A percentile compares a stretch with the other conserved stretches of the same genome.
phyloP scores from a whole-genome alignment of 306 rosid species.

The Citrullus amarus region DNA sequence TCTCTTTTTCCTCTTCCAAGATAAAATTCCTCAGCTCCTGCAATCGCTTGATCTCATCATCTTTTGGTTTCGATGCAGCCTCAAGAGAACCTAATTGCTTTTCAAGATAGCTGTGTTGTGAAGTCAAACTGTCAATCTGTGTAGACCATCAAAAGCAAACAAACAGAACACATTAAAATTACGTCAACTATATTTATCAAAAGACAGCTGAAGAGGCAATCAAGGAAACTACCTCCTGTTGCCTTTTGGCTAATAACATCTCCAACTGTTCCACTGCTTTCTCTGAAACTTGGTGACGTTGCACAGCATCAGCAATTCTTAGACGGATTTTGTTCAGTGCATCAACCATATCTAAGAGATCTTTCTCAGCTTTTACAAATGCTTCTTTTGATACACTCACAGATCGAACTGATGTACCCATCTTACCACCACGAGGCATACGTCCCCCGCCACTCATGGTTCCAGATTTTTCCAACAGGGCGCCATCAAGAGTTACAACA shows the following conservation, averaged over 20 bases:
- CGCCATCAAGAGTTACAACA: slow-evolving; percentile 93
- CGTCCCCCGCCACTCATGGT: slow-evolving; percentile 93
- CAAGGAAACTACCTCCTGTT: slow-evolving; percentile 56
- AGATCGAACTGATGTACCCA: slow-evolving; percentile 82
- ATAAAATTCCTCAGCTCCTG: slow-evolving; percentile 51
- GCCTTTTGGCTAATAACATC: slow-evolving; percentile 79
- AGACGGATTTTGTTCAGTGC: slow-evolving; percentile 46
- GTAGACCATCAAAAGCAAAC: background rate
- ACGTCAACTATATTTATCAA: background rate
- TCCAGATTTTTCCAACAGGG: slow-evolving; percentile 79
- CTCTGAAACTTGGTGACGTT: slow-evolving; percentile 55
- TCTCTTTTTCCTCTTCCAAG: slow-evolving; percentile 56
- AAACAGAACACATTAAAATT: background rate
- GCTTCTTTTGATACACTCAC: slow-evolving; percentile 69
- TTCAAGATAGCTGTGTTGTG: slow-evolving; percentile 66
- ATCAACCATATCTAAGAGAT: slow-evolving; percentile 38
- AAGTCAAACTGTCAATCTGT: slow-evolving; percentile 76
- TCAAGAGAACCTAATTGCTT: slow-evolving; percentile 71
- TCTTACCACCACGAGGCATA: slow-evolving; percentile 93
- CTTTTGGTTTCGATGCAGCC: slow-evolving; percentile 60
- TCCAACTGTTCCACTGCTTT: slow-evolving; percentile 49
- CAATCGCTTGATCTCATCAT: slow-evolving; percentile 62
- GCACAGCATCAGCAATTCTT: slow-evolving; percentile 44
- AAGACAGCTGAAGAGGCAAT: background rate
- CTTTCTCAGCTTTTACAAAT: slow-evolving; percentile 63